phyloP scores from a whole-genome alignment of 1,139 yeast species.

The Blastobotrys raffinosifermentans region DNA sequence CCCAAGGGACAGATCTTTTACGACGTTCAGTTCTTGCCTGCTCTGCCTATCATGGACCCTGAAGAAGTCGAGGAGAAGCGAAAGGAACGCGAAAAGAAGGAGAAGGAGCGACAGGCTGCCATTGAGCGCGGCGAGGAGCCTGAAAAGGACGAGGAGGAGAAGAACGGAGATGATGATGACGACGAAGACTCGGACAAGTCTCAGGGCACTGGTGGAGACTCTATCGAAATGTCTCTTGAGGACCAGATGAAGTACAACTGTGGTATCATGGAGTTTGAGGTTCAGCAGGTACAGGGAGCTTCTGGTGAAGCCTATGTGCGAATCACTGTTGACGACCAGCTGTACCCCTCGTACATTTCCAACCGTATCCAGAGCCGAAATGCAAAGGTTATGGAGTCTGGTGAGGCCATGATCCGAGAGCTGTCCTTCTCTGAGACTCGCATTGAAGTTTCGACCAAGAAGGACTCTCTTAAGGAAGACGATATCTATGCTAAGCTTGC shows the following conservation, averaged over 20 bases:
- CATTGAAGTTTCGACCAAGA: constrained; percentile 53
- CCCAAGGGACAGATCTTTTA: constrained; percentile 77
- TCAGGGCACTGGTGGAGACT: constrained; percentile 18
- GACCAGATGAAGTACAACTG: constrained; percentile 53
- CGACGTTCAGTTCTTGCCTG: constrained; percentile 74
- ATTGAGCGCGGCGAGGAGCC: constrained; percentile 25
- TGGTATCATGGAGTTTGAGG: constrained; percentile 70
- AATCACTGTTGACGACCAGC: constrained; percentile 67
- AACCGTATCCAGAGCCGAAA: constrained; percentile 40
- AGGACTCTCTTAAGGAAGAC: constrained; percentile 44
- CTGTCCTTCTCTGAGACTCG: constrained; percentile 64
- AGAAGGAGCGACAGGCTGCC: constrained; percentile 30
- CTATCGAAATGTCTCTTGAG: constrained; percentile 53
- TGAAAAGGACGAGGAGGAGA: constrained; percentile 28
- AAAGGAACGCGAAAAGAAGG: constrained; percentile 26
- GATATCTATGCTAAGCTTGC: constrained; percentile 57
- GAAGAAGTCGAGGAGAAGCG: constrained; percentile 61
- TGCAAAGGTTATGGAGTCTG: constrained; percentile 49
- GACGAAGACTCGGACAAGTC: constrained; percentile 25
- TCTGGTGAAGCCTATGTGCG: constrained; percentile 58
- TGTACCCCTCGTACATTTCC: constrained; percentile 54
- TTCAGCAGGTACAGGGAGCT: constrained; percentile 42
- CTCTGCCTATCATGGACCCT: constrained; percentile 67
- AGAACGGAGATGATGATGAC: constrained; percentile 21
- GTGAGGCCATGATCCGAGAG: constrained; percentile 71